Percentiles rank a stretch among this genome's conserved stretches.
Evolutionary conservation across 176 grass and related monocot species (phyloP).

Genomic region (Thalia dealbata): DNA sequence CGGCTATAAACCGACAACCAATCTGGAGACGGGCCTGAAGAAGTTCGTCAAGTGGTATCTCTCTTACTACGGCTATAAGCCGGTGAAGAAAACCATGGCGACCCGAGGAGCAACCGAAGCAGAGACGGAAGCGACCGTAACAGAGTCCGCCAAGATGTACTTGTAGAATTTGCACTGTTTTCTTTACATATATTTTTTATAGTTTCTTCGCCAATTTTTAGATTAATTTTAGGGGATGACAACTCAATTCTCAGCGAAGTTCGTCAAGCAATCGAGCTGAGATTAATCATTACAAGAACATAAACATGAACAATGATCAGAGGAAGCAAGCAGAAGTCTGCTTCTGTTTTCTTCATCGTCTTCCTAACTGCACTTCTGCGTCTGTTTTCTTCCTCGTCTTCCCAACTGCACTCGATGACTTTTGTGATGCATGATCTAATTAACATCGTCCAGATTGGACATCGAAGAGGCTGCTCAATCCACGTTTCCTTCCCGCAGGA

Average conservation of each 20-base stretch:
- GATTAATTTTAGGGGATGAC: neutral
- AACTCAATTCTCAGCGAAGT: neutral
- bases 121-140: neutral
- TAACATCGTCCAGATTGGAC: no score
- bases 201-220: neutral
- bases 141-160: neutral
- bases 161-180: neutral
- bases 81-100: neutral
- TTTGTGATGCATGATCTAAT: no score
- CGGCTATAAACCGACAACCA: neutral
- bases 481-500: neutral
- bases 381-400: no score
- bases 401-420: no score
- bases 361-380: no score
- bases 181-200: no score
- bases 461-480: no score
- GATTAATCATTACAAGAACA: no score
- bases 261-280: neutral
- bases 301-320: no score
- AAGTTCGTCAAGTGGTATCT: constrained; percentile 9
- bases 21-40: neutral
- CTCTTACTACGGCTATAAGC: constrained; percentile 3
- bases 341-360: no score
- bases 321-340: neutral
- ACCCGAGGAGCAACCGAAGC: no score